Evolutionary conservation across 805 yeast species (phyloP), one percentile per base, ranked within the genome.

Genomic region (Danielozyma ontarioensis): DNA sequence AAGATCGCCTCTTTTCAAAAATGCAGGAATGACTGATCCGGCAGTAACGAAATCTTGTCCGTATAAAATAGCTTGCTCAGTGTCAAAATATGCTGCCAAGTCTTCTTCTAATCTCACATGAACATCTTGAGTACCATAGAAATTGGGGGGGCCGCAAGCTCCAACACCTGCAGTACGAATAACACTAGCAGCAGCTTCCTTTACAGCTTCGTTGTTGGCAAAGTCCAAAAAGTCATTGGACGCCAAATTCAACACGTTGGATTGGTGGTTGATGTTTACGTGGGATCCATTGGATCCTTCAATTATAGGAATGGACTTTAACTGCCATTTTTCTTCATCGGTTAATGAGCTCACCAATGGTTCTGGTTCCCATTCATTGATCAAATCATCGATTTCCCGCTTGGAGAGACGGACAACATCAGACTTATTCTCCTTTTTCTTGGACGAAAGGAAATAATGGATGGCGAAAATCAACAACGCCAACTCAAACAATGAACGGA

Each of bases 121-220:
- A 28, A 80, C 87, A 53, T 88, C 96, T 59, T 88, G 96, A 39
- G 88, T 83, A 40, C 98, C 98, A 57, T 89, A 93, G 51, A 93
- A 93, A 36, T 95, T 95, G 27, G 97, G 95, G 4, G 98, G 97
- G 26, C 97, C 96, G 68, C 98, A 93, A 1, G 97, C 90, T 43
- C 98, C 98, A 32, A 93, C 97, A 54, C 98, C 98, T 38, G 83
- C 78, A 37, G 69, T 68, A 29, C 68, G 66, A 40, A 93, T 78
- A 15, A 77, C 69, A 19, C 64, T 55, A 33, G 74, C 70, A 4
- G 88, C 87, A 10, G 67, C 72, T 14, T 66, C 56, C 33, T 64
- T 64, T 25, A 87, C 66, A 12, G 41, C 53, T 14, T 59, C 57
- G 45, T 73, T 60, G 22, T 59, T 58, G 31, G 80, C 73, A 53